Evolutionary conservation across 2,329 filamentous ascomycete genomes (phyloP).

Genomic region (Pyrenophora teres): DNA sequence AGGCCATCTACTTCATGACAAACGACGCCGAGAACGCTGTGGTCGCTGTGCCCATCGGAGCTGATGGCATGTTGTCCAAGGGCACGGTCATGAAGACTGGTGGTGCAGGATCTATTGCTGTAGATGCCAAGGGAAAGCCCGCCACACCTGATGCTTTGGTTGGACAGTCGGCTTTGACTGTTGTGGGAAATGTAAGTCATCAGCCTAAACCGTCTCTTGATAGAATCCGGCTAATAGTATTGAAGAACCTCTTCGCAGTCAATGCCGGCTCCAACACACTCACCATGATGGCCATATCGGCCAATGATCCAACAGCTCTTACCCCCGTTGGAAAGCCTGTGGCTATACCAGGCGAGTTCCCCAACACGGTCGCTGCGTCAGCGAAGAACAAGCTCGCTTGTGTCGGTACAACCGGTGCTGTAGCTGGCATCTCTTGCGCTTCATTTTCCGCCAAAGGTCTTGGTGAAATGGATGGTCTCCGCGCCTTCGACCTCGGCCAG

Average conservation of each 20-base stretch:
- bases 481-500: constrained; percentile 57
- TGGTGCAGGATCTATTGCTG: constrained; percentile 52
- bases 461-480: constrained; percentile 40
- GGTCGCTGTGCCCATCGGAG: constrained; percentile 55
- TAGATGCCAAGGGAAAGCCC: constrained; percentile 44
- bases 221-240: background rate
- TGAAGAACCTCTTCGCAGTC: constrained; percentile 60
- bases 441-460: constrained; percentile 38
- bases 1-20: constrained; percentile 62
- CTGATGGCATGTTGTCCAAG: constrained; percentile 54
- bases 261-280: constrained; percentile 50
- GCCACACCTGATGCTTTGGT: constrained; percentile 58
- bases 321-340: constrained; percentile 40
- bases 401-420: constrained; percentile 45
- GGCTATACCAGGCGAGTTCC: constrained; percentile 46
- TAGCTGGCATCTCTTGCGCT: constrained; percentile 47
- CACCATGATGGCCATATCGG: constrained; percentile 45
- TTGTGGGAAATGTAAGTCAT: constrained; percentile 59
- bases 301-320: constrained; percentile 37
- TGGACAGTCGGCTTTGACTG: constrained; percentile 56
- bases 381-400: constrained; percentile 44
- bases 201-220: too few species aligned
- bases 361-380: constrained; percentile 48
- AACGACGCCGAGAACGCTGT: constrained; percentile 59
- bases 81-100: constrained; percentile 54